These are phyloP conservation scores for Cryptosporidium ryanae DNA, from an alignment of 169 alveolate species.

Conservation along the genomic window DNA sequence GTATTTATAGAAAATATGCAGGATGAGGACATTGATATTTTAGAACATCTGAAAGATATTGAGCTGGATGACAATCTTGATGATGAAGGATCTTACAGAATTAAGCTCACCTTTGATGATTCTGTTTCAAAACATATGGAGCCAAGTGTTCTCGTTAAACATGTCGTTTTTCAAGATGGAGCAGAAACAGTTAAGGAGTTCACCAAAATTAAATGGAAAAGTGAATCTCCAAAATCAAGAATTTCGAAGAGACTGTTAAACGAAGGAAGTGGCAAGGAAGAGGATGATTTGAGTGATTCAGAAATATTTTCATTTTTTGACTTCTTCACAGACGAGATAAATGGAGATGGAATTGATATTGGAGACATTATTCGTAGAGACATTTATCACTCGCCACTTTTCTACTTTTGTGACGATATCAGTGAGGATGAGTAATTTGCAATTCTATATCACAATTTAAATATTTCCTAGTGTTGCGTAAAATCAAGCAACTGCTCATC, in stretches of 20 bases:
- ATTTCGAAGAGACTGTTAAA: slow-evolving; percentile 56
- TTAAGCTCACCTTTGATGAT: slow-evolving; percentile 85
- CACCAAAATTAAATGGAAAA: slow-evolving; percentile 89
- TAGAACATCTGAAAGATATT: slow-evolving; percentile 82
- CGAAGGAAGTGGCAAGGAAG: slow-evolving; percentile 29
- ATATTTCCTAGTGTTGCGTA: not conserved
- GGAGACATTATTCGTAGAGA: slow-evolving; percentile 91
- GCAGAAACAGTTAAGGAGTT: slow-evolving; percentile 88
- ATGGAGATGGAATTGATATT: slow-evolving; percentile 77
- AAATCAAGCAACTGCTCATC: no score
- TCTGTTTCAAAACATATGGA: slow-evolving; percentile 87
- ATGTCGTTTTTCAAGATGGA: slow-evolving; percentile 84
- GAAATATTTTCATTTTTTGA: slow-evolving; percentile 82
- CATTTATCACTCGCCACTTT: slow-evolving; percentile 91
- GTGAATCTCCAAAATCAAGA: slow-evolving; percentile 74
- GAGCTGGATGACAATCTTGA: slow-evolving; percentile 90
- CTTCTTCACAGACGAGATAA: slow-evolving; percentile 82
- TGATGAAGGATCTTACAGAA: slow-evolving; percentile 88
- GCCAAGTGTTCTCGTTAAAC: slow-evolving; percentile 86
- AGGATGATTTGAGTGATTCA: slow-evolving; percentile 70
- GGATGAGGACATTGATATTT: slow-evolving; percentile 86
- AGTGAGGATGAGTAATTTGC: slow-evolving; percentile 8
- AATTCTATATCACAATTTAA: no score
- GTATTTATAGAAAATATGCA: slow-evolving; percentile 84
- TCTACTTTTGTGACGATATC: slow-evolving; percentile 80